A percentile compares a stretch with the other conserved stretches of the same genome.
Conservation (phyloP, 2,329 filamentous ascomycete genomes). For the Epichloe bromicola region DNA sequence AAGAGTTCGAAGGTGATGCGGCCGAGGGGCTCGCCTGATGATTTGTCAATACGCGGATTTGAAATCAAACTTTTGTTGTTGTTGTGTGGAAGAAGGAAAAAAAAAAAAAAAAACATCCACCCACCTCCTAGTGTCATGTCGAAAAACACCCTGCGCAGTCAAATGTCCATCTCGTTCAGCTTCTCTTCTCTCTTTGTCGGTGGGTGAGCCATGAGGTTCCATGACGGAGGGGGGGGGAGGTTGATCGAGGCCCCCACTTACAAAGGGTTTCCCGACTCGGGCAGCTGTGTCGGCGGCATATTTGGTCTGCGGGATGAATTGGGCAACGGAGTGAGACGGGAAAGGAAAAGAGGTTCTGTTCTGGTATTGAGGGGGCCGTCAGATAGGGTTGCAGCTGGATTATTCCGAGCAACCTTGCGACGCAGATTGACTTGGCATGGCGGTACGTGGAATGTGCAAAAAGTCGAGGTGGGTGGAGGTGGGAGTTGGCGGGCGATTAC, state of each 20-base stretch:
- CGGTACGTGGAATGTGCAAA: neutral
- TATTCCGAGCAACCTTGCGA: too few relatives aligned
- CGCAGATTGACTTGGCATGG: neutral
- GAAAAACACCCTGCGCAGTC: constrained; percentile 49
- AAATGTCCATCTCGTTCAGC: neutral
- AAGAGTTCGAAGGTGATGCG: constrained; percentile 87
- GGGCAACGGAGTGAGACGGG: neutral
- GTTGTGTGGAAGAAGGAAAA: too few relatives aligned
- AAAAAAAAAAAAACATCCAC: constrained; percentile 12
- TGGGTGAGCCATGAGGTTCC: neutral
- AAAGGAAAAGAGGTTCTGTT: neutral
- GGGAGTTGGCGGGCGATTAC: neutral
- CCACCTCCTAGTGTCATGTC: constrained; percentile 68
- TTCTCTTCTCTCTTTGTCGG: neutral
- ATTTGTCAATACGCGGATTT: too few relatives aligned
- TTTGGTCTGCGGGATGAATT: neutral
- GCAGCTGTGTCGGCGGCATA: constrained; percentile 33
- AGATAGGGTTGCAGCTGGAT: too few relatives aligned
- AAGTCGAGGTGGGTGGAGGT: neutral
- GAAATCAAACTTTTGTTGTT: too few relatives aligned
- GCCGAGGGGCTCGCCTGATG: constrained; percentile 66
- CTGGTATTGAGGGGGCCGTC: too few relatives aligned
- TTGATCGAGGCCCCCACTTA: constrained; percentile 17
- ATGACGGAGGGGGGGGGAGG: neutral
- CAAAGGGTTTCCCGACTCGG: constrained; percentile 34